phyloP scores from a whole-genome alignment of 202 grass and related monocot genomes.

The Cymbopogon flexuosus region DNA sequence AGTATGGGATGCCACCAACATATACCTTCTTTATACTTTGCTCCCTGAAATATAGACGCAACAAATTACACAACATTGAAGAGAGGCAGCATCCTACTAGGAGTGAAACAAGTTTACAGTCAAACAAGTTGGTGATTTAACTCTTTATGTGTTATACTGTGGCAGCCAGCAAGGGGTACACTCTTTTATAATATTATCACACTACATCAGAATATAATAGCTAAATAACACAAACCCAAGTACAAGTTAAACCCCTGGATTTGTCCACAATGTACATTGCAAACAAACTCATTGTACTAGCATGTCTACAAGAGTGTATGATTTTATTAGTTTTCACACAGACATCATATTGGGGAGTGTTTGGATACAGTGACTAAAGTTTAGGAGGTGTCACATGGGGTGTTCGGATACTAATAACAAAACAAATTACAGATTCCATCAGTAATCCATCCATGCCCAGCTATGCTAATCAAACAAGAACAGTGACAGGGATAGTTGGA shows the following conservation, averaged over 20 bases:
- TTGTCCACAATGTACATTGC: neutral
- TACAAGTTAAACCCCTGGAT: neutral
- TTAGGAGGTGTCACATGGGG: too few species aligned
- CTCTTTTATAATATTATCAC: neutral
- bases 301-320: neutral
- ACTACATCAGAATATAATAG: neutral
- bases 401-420: too few species aligned
- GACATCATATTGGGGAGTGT: too few species aligned
- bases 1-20: slow-evolving; percentile 91
- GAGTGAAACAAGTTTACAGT: neutral
- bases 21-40: slow-evolving; percentile 75
- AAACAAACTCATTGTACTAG: neutral
- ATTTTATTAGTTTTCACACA: neutral
- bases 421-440: too few species aligned
- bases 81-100: slow-evolving; percentile 2
- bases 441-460: too few species aligned
- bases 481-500: neutral
- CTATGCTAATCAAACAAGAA: neutral
- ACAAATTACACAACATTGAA: slow-evolving; percentile 7
- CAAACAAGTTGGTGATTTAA: neutral
- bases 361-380: too few species aligned
- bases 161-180: neutral
- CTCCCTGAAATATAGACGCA: slow-evolving; percentile 44
- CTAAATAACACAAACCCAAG: neutral
- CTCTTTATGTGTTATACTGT: neutral